These are phyloP conservation scores for Pyrenophora teres DNA, from an alignment of 2,329 filamentous ascomycete species.

Conservation along the genomic window DNA sequence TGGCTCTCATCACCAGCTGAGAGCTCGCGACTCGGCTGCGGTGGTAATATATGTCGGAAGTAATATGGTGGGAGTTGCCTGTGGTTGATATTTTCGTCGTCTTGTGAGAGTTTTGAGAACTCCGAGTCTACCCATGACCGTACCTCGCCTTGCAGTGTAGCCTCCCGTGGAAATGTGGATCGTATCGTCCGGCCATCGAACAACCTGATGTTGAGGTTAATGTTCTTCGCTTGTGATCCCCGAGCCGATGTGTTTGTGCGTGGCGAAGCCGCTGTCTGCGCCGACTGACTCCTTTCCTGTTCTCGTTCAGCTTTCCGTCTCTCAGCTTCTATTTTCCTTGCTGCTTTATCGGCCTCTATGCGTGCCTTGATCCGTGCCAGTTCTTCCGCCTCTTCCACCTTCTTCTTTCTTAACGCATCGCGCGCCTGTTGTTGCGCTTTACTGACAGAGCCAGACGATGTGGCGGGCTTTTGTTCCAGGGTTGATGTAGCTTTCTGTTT, in stretches of 20 bases:
- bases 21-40: conserved; percentile 74
- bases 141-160: conserved; percentile 68
- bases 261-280: conserved; percentile 7
- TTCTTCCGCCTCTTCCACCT: conserved; percentile 69
- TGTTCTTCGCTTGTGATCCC: conserved; percentile 38
- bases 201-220: conserved; percentile 72
- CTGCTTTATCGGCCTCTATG: conserved; percentile 77
- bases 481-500: conserved; percentile 51
- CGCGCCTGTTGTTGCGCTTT: conserved; percentile 40
- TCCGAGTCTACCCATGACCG: conserved; percentile 73
- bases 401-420: conserved; percentile 62
- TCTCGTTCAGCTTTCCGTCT: conserved; percentile 44
- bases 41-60: conserved; percentile 83
- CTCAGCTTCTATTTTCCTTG: conserved; percentile 57
- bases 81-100: conserved; percentile 28
- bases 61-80: conserved; percentile 65
- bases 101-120: conserved; percentile 29
- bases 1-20: conserved; percentile 75
- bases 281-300: conserved; percentile 15
- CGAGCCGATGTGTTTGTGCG: conserved; percentile 24
- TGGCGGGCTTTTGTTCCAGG: conserved; percentile 40
- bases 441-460: conserved; percentile 41
- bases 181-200: conserved; percentile 84
- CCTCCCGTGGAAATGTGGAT: conserved; percentile 67
- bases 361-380: conserved; percentile 71